Evolutionary conservation across 352 stramenopile genomes (phyloP), one percentile per base, ranked within the genome.

Genomic region (Nothophytophthora sp.): DNA sequence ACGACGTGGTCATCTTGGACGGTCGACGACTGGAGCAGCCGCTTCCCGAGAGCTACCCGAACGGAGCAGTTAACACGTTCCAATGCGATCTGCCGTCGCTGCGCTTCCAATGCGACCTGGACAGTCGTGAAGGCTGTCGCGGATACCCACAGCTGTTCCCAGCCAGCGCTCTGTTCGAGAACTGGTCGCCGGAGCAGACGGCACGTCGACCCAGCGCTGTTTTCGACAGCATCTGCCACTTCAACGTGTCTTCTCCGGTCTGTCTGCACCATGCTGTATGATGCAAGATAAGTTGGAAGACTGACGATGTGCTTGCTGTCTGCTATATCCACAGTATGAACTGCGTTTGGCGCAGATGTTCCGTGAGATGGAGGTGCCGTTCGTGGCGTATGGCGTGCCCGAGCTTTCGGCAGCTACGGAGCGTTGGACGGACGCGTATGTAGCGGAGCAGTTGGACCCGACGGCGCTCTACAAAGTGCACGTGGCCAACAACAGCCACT

Each of bases 321-420:
- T 49, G 59, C n/a, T n/a, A n/a, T n/a, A n/a, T n/a, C n/a, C n/a
- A n/a, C 46, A 93, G 70, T 78, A 96, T 67, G 63, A 86, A 22
- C 83, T 86, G 5, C 78, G 97, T 38, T 63, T 96, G 30, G 69
- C 78, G 34, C 92, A 98, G 55, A 81, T 95, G 20, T 91, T 96
- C 62, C 73, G 93, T 16, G 65, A 93, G 22, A 89, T 88, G 56
- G 95, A 99, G 55, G 73, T 98, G 28, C 96, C 96, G 6, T 99
- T 98, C 68, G 79, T 99, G 13, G 60, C 94, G 4, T 92, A 96
- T 47, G 89, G 92, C 28, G 86, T 98, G 60, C 95, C 95, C 0
- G 67, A 86, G 32, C 82, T 98, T 6, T 67, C 76, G 4, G 53
- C 55, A 11, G 80, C 90, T 0, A 62, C 76, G 1, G 60, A 81